Evolutionary conservation across 768 basidiomycete species (phyloP).

Genomic region (Galerina sulciceps): DNA sequence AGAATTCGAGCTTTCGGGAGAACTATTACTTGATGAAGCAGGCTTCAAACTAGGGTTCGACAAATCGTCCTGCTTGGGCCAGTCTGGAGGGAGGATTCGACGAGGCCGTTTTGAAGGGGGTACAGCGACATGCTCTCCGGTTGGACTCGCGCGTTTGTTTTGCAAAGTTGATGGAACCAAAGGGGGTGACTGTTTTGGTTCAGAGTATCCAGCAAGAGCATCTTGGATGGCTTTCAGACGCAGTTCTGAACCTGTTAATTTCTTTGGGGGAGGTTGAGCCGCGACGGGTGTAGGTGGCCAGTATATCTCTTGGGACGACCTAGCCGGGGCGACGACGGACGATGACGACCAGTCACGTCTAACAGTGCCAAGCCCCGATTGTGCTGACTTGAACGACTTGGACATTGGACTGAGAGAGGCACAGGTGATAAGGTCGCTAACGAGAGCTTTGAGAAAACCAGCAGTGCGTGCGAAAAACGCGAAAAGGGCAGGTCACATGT

Average conservation of each 20-base stretch:
- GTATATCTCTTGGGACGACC: slow-evolving; percentile 46
- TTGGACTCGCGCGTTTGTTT: slow-evolving; percentile 43
- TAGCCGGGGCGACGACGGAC: slow-evolving; percentile 26
- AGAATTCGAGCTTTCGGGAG: background rate
- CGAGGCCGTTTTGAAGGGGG: slow-evolving; percentile 55
- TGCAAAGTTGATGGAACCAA: slow-evolving; percentile 31
- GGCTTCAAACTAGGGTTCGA: slow-evolving; percentile 35
- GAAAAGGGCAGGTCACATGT: slow-evolving; percentile 24
- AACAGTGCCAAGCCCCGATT: slow-evolving; percentile 65
- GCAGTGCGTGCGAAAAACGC: slow-evolving; percentile 24
- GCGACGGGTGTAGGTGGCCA: slow-evolving; percentile 44
- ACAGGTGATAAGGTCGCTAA: background rate
- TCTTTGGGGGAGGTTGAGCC: slow-evolving; percentile 18
- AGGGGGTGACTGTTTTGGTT: slow-evolving; percentile 25
- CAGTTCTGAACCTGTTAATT: slow-evolving; percentile 32
- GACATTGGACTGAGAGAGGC: slow-evolving; percentile 3
- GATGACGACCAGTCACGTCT: slow-evolving; percentile 71
- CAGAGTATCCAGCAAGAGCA: slow-evolving; percentile 42
- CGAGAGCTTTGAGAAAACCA: background rate
- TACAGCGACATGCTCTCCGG: slow-evolving; percentile 17
- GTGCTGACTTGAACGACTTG: slow-evolving; percentile 17
- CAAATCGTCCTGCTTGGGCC: slow-evolving; percentile 42
- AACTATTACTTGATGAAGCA: slow-evolving; percentile 13
- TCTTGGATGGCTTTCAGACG: slow-evolving; percentile 65
- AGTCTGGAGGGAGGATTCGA: slow-evolving; percentile 52